These are phyloP conservation scores for Bipolaris victoriae DNA, from an alignment of 2,329 filamentous ascomycete genomes.

Conservation along the genomic window DNA sequence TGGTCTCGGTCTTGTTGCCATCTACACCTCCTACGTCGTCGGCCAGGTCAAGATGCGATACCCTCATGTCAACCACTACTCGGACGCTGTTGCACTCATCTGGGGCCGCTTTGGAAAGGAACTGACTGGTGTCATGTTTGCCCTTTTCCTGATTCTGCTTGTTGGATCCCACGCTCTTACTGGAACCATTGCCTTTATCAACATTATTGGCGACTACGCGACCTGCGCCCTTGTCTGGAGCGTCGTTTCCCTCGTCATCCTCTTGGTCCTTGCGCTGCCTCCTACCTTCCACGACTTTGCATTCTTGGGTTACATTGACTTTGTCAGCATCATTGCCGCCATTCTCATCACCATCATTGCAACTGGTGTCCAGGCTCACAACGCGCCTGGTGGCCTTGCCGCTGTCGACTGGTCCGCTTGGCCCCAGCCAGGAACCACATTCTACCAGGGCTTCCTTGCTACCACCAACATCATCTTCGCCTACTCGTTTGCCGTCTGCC, in stretches of 20 bases:
- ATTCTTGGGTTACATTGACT: slow-evolving; percentile 62
- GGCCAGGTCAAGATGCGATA: slow-evolving; percentile 65
- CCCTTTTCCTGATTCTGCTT: slow-evolving; percentile 59
- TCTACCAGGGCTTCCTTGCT: slow-evolving; percentile 65
- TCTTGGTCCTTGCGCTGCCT: slow-evolving; percentile 66
- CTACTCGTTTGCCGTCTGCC: slow-evolving; percentile 66
- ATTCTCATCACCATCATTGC: slow-evolving; percentile 73
- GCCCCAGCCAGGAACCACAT: slow-evolving; percentile 57
- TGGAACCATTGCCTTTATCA: slow-evolving; percentile 70
- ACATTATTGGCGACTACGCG: slow-evolving; percentile 63
- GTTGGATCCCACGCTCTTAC: slow-evolving; percentile 75
- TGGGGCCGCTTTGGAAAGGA: slow-evolving; percentile 58
- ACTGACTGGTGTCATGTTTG: slow-evolving; percentile 65
- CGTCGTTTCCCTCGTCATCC: slow-evolving; percentile 65
- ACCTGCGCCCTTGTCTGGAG: slow-evolving; percentile 71
- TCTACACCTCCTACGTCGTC: slow-evolving; percentile 67
- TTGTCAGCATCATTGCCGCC: slow-evolving; percentile 68
- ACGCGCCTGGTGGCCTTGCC: slow-evolving; percentile 39
- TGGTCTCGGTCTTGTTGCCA: slow-evolving; percentile 62
- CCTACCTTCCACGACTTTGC: slow-evolving; percentile 69
- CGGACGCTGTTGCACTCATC: slow-evolving; percentile 70
- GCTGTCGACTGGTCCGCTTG: slow-evolving; percentile 41
- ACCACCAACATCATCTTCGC: slow-evolving; percentile 41
- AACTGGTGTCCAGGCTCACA: slow-evolving; percentile 56
- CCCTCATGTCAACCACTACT: slow-evolving; percentile 70